phyloP scores from a whole-genome alignment of 768 basidiomycete genomes.

The Ephemerocybe angulata region DNA sequence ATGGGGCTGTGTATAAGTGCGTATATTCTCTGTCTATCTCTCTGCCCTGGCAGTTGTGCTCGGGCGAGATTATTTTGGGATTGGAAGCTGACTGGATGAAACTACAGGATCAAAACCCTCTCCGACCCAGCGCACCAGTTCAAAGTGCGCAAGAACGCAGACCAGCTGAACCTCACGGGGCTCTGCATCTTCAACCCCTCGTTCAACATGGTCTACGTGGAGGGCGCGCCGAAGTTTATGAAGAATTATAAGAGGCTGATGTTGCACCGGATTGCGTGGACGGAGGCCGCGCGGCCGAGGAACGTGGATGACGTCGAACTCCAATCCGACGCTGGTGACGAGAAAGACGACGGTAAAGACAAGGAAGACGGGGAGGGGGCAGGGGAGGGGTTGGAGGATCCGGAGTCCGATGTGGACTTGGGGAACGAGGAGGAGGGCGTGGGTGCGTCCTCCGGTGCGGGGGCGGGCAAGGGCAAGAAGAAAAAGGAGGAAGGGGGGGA shows the following conservation, averaged over 20 bases:
- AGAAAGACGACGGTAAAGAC: background rate
- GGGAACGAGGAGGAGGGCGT: conserved; percentile 22
- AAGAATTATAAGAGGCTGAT: conserved; percentile 86
- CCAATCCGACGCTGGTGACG: conserved; percentile 37
- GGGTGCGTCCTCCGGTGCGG: conserved; percentile 5
- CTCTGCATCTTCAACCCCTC: conserved; percentile 86
- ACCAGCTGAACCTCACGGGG: conserved; percentile 84
- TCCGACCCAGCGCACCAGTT: conserved; percentile 92
- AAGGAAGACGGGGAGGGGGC: background rate
- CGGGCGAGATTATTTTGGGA: too few relatives aligned
- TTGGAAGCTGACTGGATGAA: background rate
- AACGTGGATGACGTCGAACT: conserved; percentile 70
- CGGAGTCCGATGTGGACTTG: conserved; percentile 28
- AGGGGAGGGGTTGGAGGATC: too few relatives aligned
- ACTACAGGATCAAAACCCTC: conserved; percentile 72
- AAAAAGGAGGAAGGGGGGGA: conserved; percentile 27
- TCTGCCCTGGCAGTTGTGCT: too few relatives aligned
- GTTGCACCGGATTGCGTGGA: conserved; percentile 89
- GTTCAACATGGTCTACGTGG: conserved; percentile 91
- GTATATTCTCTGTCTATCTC: conserved; percentile 26
- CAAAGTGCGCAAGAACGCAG: conserved; percentile 96
- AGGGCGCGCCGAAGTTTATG: conserved; percentile 83
- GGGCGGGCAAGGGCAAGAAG: conserved; percentile 27
- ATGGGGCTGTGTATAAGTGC: conserved; percentile 88
- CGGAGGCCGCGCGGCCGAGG: conserved; percentile 79